phyloP scores from a whole-genome alignment of 1,284 basidiomycete species.

The Xanthoconium separans region DNA sequence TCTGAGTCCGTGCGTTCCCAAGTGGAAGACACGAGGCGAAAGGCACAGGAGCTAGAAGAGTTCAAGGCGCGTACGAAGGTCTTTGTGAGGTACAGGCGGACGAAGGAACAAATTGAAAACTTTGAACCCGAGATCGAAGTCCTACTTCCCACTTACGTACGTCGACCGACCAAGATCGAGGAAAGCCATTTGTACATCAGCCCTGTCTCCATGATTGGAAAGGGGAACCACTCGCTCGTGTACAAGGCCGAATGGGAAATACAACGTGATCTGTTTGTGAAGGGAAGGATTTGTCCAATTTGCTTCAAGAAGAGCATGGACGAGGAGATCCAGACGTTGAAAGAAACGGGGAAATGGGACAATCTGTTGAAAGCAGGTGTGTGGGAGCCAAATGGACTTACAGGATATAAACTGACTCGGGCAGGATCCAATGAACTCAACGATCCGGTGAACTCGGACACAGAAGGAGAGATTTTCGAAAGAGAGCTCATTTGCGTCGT shows the following conservation, averaged over 20 bases:
- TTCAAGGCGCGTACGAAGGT: conserved; percentile 16
- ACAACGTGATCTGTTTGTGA: conserved; percentile 37
- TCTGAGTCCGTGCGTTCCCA: background rate
- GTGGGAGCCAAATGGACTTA: conserved; percentile 6
- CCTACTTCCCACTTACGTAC: conserved; percentile 18
- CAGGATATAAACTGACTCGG: background rate
- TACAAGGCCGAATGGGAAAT: conserved; percentile 43
- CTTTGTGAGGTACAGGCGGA: conserved; percentile 17
- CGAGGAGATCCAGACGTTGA: conserved; percentile 21
- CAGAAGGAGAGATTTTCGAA: conserved; percentile 20
- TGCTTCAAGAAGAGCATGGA: conserved; percentile 27
- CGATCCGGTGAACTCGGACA: background rate
- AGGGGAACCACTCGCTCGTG: conserved; percentile 42
- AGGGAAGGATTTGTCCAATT: conserved; percentile 8
- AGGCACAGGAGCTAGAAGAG: conserved; percentile 13
- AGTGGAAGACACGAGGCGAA: background rate
- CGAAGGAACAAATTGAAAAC: conserved; percentile 14
- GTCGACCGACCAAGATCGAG: conserved; percentile 13
- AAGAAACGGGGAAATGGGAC: conserved; percentile 22
- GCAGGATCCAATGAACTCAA: conserved; percentile 1
- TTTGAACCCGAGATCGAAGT: conserved; percentile 24
- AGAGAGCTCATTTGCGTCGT: conserved; percentile 16
- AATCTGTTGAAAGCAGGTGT: conserved; percentile 12
- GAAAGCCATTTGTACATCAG: conserved; percentile 44
- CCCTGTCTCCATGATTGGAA: conserved; percentile 31